phyloP scores from a whole-genome alignment of 768 basidiomycete genomes.

The Strobilomyces confusus region DNA sequence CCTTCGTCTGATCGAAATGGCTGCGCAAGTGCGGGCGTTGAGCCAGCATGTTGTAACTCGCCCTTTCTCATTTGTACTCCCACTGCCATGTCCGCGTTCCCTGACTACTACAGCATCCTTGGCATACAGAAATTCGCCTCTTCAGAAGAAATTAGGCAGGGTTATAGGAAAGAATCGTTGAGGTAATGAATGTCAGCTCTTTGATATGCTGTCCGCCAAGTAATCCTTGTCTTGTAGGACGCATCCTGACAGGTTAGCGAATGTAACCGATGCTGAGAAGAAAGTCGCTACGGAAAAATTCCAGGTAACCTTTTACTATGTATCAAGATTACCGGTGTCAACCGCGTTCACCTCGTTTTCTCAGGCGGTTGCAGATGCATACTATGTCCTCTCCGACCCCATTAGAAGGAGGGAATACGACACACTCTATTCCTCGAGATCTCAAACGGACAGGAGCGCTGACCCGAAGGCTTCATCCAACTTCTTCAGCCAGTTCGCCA shows the following conservation, averaged over 20 bases:
- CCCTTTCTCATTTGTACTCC: slow-evolving; percentile 12
- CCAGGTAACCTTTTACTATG: slow-evolving; percentile 51
- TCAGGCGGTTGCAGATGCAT: slow-evolving; percentile 84
- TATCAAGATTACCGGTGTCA: background rate
- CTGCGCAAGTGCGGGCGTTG: background rate
- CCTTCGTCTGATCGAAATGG: slow-evolving; percentile 1
- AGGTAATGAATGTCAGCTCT: slow-evolving; percentile 37
- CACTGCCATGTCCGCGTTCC: slow-evolving; percentile 70
- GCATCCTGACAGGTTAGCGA: slow-evolving; percentile 81
- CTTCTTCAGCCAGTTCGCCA: slow-evolving; percentile 76
- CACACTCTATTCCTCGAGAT: slow-evolving; percentile 52
- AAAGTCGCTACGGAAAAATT: slow-evolving; percentile 77
- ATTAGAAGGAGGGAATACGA: slow-evolving; percentile 73
- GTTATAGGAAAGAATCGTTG: slow-evolving; percentile 77
- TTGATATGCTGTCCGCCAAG: background rate
- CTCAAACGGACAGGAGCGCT: slow-evolving; percentile 46
- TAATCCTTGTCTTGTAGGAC: slow-evolving; percentile 48
- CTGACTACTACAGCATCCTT: slow-evolving; percentile 75
- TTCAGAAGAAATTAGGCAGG: slow-evolving; percentile 67
- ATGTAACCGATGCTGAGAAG: slow-evolving; percentile 67
- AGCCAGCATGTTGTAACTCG: slow-evolving; percentile 9
- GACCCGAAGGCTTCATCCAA: slow-evolving; percentile 65
- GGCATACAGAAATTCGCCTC: slow-evolving; percentile 52
- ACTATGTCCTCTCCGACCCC: slow-evolving; percentile 86
- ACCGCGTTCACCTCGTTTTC: background rate